Percentiles rank a stretch among this genome's conserved stretches.
These are phyloP conservation scores for Priceomyces castillae DNA, from an alignment of 805 yeast species.

Conservation along the genomic window DNA sequence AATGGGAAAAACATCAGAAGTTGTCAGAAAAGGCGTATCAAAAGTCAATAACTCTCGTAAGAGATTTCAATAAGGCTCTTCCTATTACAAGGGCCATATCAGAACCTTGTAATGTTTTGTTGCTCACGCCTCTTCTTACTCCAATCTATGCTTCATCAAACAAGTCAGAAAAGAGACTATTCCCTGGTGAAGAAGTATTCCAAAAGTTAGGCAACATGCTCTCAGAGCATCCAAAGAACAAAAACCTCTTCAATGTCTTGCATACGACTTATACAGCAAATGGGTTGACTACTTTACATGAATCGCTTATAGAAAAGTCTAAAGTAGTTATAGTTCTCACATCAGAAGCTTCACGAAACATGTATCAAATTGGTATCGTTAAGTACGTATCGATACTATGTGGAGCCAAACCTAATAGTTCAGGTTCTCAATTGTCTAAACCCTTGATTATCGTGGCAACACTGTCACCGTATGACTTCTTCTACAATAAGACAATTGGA, in stretches of 20 bases:
- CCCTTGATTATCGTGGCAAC: slow-evolving; percentile 61
- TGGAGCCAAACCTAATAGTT: slow-evolving; percentile 39
- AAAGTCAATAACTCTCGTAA: slow-evolving; percentile 49
- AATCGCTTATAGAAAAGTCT: slow-evolving; percentile 49
- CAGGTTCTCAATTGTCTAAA: slow-evolving; percentile 33
- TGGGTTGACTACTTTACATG: slow-evolving; percentile 55
- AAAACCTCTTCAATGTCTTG: slow-evolving; percentile 43
- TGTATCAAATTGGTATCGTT: slow-evolving; percentile 60
- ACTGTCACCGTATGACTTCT: slow-evolving; percentile 61
- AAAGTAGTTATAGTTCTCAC: slow-evolving; percentile 53
- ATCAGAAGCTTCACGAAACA: slow-evolving; percentile 57
- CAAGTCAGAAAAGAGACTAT: slow-evolving; percentile 16
- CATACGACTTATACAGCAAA: slow-evolving; percentile 60
- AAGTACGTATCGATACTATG: slow-evolving; percentile 56
- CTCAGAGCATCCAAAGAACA: slow-evolving; percentile 31
- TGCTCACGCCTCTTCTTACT: slow-evolving; percentile 37
- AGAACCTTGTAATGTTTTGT: slow-evolving; percentile 27
- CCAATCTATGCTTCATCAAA: slow-evolving; percentile 29
- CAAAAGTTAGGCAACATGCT: slow-evolving; percentile 49
- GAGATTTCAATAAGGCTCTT: slow-evolving; percentile 50
- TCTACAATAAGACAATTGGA: slow-evolving; percentile 52
- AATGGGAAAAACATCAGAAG: slow-evolving; percentile 42
- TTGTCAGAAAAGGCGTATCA: slow-evolving; percentile 48
- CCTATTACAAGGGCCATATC: slow-evolving; percentile 46
- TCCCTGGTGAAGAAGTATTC: slow-evolving; percentile 51